phyloP scores from a whole-genome alignment of 768 basidiomycete genomes.

The Leucogyrophana mollusca region DNA sequence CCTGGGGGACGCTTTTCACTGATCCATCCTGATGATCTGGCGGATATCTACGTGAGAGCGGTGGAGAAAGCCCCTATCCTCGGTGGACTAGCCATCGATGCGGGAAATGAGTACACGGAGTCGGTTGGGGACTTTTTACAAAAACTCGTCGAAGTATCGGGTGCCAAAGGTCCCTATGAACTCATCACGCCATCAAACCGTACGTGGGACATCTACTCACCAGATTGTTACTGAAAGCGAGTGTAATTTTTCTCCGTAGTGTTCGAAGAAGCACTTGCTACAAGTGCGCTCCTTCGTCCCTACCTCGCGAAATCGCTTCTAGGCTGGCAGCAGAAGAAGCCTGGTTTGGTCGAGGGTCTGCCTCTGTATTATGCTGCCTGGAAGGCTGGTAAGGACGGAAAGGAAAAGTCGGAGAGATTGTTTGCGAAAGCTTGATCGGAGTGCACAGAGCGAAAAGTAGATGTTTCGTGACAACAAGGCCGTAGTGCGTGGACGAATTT shows the following conservation, averaged over 20 bases:
- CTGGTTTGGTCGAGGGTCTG: conserved; percentile 32
- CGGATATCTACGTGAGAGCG: conserved; percentile 31
- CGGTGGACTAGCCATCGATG: conserved; percentile 29
- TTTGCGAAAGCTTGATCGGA: too few relatives aligned
- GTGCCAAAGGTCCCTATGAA: conserved; percentile 21
- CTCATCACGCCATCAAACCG: conserved; percentile 19
- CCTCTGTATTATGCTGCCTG: conserved; percentile 26
- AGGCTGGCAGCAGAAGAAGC: conserved; percentile 31
- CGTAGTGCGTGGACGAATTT: too few relatives aligned
- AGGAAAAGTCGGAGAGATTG: conserved; percentile 7
- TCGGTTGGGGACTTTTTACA: conserved; percentile 26
- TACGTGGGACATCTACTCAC: conserved; percentile 9
- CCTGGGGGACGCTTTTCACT: conserved; percentile 23
- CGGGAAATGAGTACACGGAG: conserved; percentile 28
- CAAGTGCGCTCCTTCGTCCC: conserved; percentile 17
- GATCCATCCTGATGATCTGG: conserved; percentile 34
- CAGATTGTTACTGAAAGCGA: neutral
- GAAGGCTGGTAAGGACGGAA: conserved; percentile 13
- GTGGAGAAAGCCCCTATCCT: conserved; percentile 30
- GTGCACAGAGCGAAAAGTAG: too few relatives aligned
- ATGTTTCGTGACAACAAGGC: too few relatives aligned
- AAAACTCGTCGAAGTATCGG: conserved; percentile 23
- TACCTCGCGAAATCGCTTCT: conserved; percentile 27
- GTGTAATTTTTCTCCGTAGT: conserved; percentile 8
- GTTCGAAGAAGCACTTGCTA: conserved; percentile 22